Base-by-base conservation (phyloP, 331 rosid genomes). In the Dryas integrifolia region DNA sequence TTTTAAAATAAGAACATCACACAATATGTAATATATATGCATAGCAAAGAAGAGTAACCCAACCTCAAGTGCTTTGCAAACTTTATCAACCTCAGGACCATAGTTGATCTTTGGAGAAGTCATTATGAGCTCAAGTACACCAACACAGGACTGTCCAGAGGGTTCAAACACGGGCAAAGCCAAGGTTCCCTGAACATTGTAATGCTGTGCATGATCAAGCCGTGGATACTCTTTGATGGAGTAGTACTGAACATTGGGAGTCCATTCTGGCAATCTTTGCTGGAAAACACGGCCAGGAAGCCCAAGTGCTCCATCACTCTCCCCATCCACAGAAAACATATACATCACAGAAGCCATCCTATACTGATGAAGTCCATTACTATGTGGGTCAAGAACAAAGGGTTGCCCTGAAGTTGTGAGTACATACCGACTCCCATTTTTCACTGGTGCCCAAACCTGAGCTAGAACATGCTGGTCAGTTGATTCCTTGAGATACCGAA, bases 21-120 rank as follows among this genome's bases (percentile, higher is more conserved):
- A 59, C 7, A 63, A 57, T 30, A 68, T 45, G 26, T 35, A 65
- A 53, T 38, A 55, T 10, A 26, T 26, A 65, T 69, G 52, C 26
- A 57, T 30, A 63, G 70, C 43, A 77, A 76, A 24, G 60, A 71
- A 40, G 72, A 64, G 70, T 67, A 80, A 72, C 65, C 86, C 59
- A 82, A 92, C 99, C 98, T 95, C 86, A 56, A 95, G 98, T 44
- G 99, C 98, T 88, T 88, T 95, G 85, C 99, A 95, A 78, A 95
- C 80, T 88, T 88, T 90, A 64, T 92, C 94, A 76, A 90, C 97
- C 77, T 88, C 99, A 2, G 94, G 96, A 61, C 96, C 99, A 79
- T 92, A 95, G 75, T 89, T 89, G 81, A 95, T 87, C 87, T 85
- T 92, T 13, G 49, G 87, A 8, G 98, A 85, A 64, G 90, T 95